A percentile compares a stretch with the other conserved stretches of the same genome.
Conservation (phyloP, 441 rosid species). For the Mallotus repandus region DNA sequence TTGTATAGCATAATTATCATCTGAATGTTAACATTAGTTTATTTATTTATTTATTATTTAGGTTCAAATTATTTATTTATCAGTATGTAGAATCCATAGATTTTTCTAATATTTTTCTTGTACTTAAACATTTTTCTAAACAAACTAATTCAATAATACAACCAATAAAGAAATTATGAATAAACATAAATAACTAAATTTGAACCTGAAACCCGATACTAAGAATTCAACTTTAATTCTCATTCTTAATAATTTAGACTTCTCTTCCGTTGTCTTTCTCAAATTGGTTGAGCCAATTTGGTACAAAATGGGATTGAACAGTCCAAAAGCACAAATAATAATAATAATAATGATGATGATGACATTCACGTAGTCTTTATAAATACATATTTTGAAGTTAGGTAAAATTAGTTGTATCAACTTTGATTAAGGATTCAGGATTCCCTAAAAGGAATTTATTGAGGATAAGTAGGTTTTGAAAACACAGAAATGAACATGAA, state of each 20-base stretch:
- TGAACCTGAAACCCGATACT: too few species aligned
- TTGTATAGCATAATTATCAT: too few species aligned
- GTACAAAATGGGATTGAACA: not conserved
- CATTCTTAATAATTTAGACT: not conserved
- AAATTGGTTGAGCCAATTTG: not conserved
- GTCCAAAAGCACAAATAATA: not conserved
- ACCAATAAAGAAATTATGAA: too few species aligned
- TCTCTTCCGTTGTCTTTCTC: not conserved
- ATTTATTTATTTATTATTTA: too few species aligned
- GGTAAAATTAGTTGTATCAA: slow-evolving; percentile 49
- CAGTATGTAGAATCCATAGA: too few species aligned
- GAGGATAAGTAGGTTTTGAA: slow-evolving; percentile 37
- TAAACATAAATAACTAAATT: too few species aligned
- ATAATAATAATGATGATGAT: not conserved
- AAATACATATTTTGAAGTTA: slow-evolving; percentile 5
- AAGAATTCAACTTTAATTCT: too few species aligned
- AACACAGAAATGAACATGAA: slow-evolving; percentile 16
- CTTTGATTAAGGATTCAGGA: slow-evolving; percentile 29
- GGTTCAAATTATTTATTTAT: too few species aligned
- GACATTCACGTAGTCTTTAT: not conserved
- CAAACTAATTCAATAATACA: too few species aligned
- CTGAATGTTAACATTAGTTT: too few species aligned
- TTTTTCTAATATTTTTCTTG: too few species aligned
- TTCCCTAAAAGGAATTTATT: slow-evolving; percentile 4
- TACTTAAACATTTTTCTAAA: too few species aligned